Evolutionary conservation across 176 grass and related monocot genomes (phyloP).

Genomic region (sorghum (Sorghum bicolor)): DNA sequence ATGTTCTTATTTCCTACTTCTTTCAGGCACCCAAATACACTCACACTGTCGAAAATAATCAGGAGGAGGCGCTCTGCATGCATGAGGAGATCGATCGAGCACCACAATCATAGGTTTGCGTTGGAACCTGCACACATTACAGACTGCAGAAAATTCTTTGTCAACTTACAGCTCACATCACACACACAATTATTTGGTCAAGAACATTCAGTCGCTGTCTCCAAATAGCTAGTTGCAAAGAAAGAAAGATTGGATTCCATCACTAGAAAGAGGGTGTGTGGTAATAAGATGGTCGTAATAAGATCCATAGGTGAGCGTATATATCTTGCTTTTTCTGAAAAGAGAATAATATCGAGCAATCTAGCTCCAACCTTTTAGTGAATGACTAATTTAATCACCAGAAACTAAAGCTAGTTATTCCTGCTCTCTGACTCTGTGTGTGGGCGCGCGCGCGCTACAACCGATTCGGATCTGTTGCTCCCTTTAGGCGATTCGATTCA

Average conservation of each 20-base stretch:
- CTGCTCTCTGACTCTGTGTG: neutral
- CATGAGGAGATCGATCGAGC: neutral
- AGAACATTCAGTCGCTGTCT: slow-evolving; percentile 28
- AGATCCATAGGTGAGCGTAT: slow-evolving; percentile 19
- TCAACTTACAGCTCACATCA: neutral
- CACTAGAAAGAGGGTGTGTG: slow-evolving; percentile 18
- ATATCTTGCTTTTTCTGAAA: slow-evolving; percentile 39
- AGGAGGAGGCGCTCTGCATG: neutral
- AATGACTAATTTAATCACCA: neutral
- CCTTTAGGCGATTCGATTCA: slow-evolving; percentile 1
- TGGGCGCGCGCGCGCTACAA: too few relatives aligned
- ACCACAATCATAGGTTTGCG: neutral
- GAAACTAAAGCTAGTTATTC: neutral
- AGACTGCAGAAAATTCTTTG: neutral
- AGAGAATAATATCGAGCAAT: slow-evolving; percentile 35
- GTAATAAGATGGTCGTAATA: slow-evolving; percentile 17
- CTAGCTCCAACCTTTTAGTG: slow-evolving; percentile 38
- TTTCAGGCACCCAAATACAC: too few relatives aligned
- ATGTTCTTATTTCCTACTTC: neutral
- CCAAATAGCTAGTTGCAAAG: slow-evolving; percentile 42
- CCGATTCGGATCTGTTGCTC: neutral
- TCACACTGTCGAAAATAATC: neutral
- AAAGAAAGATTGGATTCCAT: slow-evolving; percentile 47
- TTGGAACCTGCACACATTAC: neutral
- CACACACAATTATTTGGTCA: neutral